Evolutionary conservation across 2,329 filamentous ascomycete species (phyloP).

Genomic region (Pseudohalonectria lignicola): DNA sequence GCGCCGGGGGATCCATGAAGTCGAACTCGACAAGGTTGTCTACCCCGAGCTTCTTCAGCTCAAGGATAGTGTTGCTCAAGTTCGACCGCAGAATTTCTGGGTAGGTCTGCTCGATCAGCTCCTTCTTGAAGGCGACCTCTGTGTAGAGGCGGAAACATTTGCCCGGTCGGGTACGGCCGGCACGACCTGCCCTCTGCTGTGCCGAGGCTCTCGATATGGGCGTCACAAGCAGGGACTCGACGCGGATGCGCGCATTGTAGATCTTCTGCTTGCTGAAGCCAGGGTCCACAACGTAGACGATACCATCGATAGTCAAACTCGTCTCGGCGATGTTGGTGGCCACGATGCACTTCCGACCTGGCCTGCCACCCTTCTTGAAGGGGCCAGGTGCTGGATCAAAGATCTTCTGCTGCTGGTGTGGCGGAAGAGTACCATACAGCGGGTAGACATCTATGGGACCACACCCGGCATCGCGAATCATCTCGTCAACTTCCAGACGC

Average conservation of each 20-base stretch:
- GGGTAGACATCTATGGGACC: slow-evolving; percentile 87
- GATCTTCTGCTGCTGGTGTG: slow-evolving; percentile 86
- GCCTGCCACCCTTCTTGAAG: slow-evolving; percentile 61
- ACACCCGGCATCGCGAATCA: slow-evolving; percentile 81
- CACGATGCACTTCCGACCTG: slow-evolving; percentile 89
- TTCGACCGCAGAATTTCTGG: slow-evolving; percentile 94
- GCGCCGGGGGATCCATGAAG: slow-evolving; percentile 94
- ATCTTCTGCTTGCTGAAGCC: slow-evolving; percentile 99
- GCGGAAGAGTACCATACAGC: slow-evolving; percentile 86
- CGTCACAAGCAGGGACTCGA: slow-evolving; percentile 94
- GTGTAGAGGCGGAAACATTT: slow-evolving; percentile 98
- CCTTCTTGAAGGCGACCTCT: slow-evolving; percentile 91
- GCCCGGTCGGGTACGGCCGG: slow-evolving; percentile 93
- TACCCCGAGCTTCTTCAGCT: slow-evolving; percentile 93
- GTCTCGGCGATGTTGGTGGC: slow-evolving; percentile 98
- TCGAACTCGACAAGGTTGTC: slow-evolving; percentile 97
- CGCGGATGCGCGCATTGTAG: slow-evolving; percentile 92
- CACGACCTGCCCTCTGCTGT: slow-evolving; percentile 95
- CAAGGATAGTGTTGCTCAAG: slow-evolving; percentile 84
- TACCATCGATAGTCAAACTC: slow-evolving; percentile 93
- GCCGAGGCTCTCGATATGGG: slow-evolving; percentile 97
- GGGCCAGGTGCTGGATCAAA: slow-evolving; percentile 80
- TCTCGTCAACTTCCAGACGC: slow-evolving; percentile 77
- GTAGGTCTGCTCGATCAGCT: slow-evolving; percentile 94
- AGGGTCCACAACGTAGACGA: slow-evolving; percentile 98